These are phyloP conservation scores for Juglanconis juglandina DNA, from an alignment of 2,329 filamentous ascomycete genomes.

Conservation along the genomic window DNA sequence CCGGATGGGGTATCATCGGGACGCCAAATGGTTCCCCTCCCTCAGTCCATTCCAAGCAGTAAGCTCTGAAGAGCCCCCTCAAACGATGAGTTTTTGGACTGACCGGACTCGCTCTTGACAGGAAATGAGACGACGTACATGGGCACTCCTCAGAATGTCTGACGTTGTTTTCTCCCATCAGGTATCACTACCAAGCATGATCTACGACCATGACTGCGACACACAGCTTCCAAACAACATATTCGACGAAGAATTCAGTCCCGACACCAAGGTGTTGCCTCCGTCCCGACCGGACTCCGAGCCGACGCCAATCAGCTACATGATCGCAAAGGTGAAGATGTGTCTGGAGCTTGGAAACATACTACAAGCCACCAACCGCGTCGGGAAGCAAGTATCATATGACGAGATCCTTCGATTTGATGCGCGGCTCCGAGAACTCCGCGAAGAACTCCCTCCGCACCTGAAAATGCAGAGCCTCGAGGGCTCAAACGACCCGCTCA, in stretches of 20 bases:
- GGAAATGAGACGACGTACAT: slow-evolving; percentile 69
- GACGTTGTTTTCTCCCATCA: slow-evolving; percentile 79
- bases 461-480: slow-evolving; percentile 73
- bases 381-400: slow-evolving; percentile 55
- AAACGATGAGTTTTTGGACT: neutral
- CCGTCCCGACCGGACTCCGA: slow-evolving; percentile 64
- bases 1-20: slow-evolving; percentile 75
- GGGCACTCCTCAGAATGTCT: slow-evolving; percentile 68
- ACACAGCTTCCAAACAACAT: slow-evolving; percentile 73
- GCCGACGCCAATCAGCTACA: slow-evolving; percentile 72
- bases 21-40: slow-evolving; percentile 69
- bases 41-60: slow-evolving; percentile 70
- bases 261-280: slow-evolving; percentile 64
- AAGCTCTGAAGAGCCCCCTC: slow-evolving; percentile 27
- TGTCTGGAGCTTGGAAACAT: slow-evolving; percentile 69
- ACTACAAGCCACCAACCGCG: slow-evolving; percentile 59
- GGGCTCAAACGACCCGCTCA: slow-evolving; percentile 74
- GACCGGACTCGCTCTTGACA: slow-evolving; percentile 22
- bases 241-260: slow-evolving; percentile 76
- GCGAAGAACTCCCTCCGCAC: slow-evolving; percentile 72
- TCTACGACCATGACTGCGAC: slow-evolving; percentile 71
- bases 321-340: slow-evolving; percentile 70
- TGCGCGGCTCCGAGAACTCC: slow-evolving; percentile 56
- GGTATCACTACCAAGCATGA: slow-evolving; percentile 63
- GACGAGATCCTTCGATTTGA: slow-evolving; percentile 64